phyloP scores from a whole-genome alignment of 108 stramenopile genomes.

The Skeletonema costatum region DNA sequence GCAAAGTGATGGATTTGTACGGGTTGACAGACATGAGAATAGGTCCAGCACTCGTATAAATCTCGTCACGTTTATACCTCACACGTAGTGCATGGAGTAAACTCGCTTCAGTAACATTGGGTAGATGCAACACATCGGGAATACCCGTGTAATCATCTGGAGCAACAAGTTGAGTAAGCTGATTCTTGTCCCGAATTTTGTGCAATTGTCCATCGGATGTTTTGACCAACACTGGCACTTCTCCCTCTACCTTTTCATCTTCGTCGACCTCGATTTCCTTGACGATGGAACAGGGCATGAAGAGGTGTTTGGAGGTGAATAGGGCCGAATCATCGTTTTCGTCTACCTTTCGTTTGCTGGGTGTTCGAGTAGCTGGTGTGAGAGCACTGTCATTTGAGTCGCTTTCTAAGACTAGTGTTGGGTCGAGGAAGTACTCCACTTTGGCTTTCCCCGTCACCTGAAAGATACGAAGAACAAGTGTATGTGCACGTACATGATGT shows the following conservation, averaged over 20 bases:
- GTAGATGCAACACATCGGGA: constrained; percentile 81
- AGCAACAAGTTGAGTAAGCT: constrained; percentile 55
- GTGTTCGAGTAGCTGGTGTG: constrained; percentile 32
- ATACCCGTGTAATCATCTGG: constrained; percentile 81
- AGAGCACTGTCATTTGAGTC: constrained; percentile 17
- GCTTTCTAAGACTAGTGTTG: constrained; percentile 56
- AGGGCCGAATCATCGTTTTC: constrained; percentile 34
- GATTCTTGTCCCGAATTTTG: constrained; percentile 66
- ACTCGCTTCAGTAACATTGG: constrained; percentile 82
- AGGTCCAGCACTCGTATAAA: constrained; percentile 95
- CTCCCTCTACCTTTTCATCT: constrained; percentile 16
- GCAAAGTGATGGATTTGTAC: constrained; percentile 70
- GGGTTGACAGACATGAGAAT: constrained; percentile 97
- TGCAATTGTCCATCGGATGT: constrained; percentile 84
- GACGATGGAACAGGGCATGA: constrained; percentile 79
- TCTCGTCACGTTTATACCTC: constrained; percentile 85
- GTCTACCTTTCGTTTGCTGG: constrained; percentile 2
- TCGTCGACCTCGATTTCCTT: constrained; percentile 62
- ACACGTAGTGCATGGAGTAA: constrained; percentile 87
- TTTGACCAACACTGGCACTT: constrained; percentile 78
- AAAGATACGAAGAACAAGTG: background rate
- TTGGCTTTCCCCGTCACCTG: constrained; percentile 87
- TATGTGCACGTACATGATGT: background rate
- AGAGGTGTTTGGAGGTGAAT: constrained; percentile 69
- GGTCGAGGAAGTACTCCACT: constrained; percentile 88